Evolutionary conservation across 164 flowering plant species (phyloP), one percentile per base, ranked within the genome.

Genomic region (Vitis vinifera): DNA sequence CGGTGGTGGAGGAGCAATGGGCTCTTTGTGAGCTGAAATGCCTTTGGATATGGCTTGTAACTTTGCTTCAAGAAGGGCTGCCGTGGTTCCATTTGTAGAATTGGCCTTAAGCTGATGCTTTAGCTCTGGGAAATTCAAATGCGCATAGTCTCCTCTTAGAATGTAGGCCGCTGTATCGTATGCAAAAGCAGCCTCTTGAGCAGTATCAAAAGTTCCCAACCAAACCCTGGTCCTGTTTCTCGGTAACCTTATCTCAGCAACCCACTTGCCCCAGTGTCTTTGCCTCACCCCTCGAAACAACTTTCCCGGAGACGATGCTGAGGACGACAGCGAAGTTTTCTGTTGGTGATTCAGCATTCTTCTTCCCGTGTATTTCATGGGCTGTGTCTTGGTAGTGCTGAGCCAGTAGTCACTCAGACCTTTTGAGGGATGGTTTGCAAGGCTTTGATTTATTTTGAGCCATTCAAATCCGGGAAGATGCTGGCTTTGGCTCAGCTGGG

Each of bases 251-350:
- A 93, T 93, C 81, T 93, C 98, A 10, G 97, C 98, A 0, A 93
- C 98, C 98, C 98, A 94, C 77, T 94, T 94, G 0, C 97, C 97
- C 98, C 98, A 94, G 61, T 94, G 98, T 75, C 98, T 84, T 67
- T 92, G 97, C 73, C 98, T 86, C 27, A 92, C 97, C 11, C 98
- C 98, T 68, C 97, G 79, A 67, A 68, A 94, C 15, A 91, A 84
- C 85, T 87, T 91, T 10, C 77, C 77, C 8, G 75, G 73, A 0
- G 78, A 63, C 12, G 84, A 60, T 0, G 62, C 51, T 0, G 75
- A 37, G 7, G 44, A 30, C 5, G 74, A 59, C 4, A 57, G 17
- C 0, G 72, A 47, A 1, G 51, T 27, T 74, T 78, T 78, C 19
- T 71, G 81, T 0, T 69, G 73, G 13, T 61, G 73, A 14, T 68